phyloP scores from a whole-genome alignment of 441 rosid species.

The Croton laevigatus region DNA sequence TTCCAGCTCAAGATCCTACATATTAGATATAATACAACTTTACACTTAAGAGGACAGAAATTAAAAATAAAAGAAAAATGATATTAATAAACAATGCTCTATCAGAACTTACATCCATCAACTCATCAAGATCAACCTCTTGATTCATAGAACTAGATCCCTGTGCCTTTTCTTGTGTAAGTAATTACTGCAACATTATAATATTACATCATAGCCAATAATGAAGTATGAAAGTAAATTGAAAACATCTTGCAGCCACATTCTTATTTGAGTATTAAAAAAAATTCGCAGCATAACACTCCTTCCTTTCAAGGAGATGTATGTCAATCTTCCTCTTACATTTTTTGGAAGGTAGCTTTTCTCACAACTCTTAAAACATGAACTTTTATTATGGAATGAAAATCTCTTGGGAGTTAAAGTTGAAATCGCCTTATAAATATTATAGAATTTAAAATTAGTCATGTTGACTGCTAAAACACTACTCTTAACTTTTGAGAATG shows the following conservation, averaged over 20 bases:
- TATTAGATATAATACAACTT: conserved; percentile 13
- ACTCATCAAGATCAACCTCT: too few species aligned
- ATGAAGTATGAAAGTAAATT: not conserved
- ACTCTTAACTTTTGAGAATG: too few species aligned
- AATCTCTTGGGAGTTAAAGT: not conserved
- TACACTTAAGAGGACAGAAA: not conserved
- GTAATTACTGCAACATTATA: conserved; percentile 47
- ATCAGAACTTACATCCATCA: conserved; percentile 29
- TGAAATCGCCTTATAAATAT: too few species aligned
- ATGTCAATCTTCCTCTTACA: not conserved
- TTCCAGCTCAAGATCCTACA: conserved; percentile 92
- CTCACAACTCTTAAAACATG: not conserved
- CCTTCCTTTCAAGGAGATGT: not conserved
- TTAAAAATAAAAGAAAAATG: not conserved
- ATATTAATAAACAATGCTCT: not conserved
- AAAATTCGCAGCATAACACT: not conserved
- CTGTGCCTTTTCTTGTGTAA: conserved; percentile 60
- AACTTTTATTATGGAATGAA: not conserved
- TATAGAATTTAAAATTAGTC: too few species aligned
- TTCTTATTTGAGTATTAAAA: not conserved
- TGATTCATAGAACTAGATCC: too few species aligned
- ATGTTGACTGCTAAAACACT: too few species aligned
- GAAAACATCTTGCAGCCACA: conserved; percentile 1
- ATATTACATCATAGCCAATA: conserved; percentile 14
- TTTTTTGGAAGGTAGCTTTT: not conserved